Base-by-base conservation (phyloP, 1,139 yeast species). In the Pichia sp. region DNA sequence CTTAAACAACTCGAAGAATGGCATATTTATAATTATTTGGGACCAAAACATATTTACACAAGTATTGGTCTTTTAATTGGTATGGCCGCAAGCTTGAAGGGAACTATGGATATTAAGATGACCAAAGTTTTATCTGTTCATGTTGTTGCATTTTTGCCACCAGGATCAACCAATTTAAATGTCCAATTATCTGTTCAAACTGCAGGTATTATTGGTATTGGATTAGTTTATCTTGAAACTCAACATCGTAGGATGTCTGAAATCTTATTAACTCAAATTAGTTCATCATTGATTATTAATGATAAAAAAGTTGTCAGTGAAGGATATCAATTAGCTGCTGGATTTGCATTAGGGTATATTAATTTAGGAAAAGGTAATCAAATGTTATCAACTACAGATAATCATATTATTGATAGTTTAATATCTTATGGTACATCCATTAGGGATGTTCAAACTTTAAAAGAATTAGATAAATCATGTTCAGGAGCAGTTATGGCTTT, bases 111-210 rank as follows among this genome's bases (percentile, higher is more conserved):
- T 64, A 70, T 80, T 37, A 88, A 87, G 54, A 66, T 93, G 37
- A 87, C 96, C 0, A 89, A 88, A 56, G 96, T 93, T 0, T 66
- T 93, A 37, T 83, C 95, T 2, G 96, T 93, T 9, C 98, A 93
- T 62, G 87, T 94, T 6, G 88, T 85, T 15, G 96, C 97, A 0
- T 65, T 93, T 31, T 66, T 93, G 23, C 99, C 99, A 0, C 77
- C 76, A 28, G 97, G 96, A 0, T 89, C 96, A 0, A 83, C 84
- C 44, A 95, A 88, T 58, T 70, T 91, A 54, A 87, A 91, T 59
- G 95, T 93, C 10, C 78, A 88, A 5, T 68, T 78, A 1, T 70
- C 78, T 25, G 95, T 91, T 7, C 98, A 91, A 60, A 79, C 95
- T 0, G 96, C 97, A 0, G 97, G 97, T 0, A 62, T 91, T 33